Evolutionary conservation across 345 rosid species (phyloP).

Genomic region (Euphorbia peplus): DNA sequence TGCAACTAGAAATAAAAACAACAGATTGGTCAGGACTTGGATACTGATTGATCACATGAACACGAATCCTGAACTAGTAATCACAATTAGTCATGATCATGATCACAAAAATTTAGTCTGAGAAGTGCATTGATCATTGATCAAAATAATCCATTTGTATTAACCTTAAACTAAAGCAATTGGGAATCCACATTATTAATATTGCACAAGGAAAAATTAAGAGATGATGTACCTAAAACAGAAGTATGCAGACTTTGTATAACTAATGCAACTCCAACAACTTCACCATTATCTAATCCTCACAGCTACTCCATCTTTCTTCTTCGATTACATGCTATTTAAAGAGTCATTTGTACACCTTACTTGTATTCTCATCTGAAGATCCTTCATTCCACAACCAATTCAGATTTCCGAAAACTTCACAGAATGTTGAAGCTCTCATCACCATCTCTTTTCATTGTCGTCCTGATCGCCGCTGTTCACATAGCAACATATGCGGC

Average conservation of each 20-base stretch:
- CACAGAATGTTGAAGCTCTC: constrained; percentile 44
- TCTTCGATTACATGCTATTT: constrained; percentile 31
- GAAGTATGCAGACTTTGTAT: constrained; percentile 13
- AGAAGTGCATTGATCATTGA: no score
- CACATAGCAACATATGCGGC: constrained; percentile 22
- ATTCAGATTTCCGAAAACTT: not conserved
- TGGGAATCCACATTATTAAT: not conserved
- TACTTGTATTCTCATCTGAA: constrained; percentile 25
- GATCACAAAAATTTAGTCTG: no score
- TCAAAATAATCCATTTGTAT: not conserved
- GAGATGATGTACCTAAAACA: constrained; percentile 21
- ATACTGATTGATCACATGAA: constrained; percentile 81
- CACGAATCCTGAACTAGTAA: constrained; percentile 56
- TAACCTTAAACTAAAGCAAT: not conserved
- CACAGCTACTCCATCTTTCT: constrained; percentile 39
- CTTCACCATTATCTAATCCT: constrained; percentile 30
- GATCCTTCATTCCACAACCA: constrained; percentile 11
- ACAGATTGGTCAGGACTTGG: constrained; percentile 67
- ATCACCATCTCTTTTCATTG: constrained; percentile 26
- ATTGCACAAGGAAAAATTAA: not conserved
- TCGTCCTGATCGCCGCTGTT: constrained; percentile 26
- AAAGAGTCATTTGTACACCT: constrained; percentile 27
- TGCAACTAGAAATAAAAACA: no score
- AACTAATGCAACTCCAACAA: constrained; percentile 36
- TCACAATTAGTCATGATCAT: no score